phyloP scores from a whole-genome alignment of 2,329 filamentous ascomycete genomes.

The Cercospora beticola region DNA sequence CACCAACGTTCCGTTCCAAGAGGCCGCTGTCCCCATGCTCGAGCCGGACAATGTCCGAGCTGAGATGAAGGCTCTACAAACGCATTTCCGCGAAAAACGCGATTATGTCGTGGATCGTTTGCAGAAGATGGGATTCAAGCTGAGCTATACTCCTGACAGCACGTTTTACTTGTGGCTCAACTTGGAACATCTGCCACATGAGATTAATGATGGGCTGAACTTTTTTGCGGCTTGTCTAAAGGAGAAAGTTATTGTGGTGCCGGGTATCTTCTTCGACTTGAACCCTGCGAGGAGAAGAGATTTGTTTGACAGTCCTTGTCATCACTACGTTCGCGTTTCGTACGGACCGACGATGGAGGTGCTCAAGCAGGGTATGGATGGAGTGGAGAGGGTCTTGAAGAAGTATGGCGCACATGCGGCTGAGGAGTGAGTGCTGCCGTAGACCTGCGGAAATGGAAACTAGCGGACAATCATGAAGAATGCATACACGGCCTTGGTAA shows the following conservation, averaged over 20 bases:
- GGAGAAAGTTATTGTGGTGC: slow-evolving; percentile 95
- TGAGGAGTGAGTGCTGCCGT: background rate
- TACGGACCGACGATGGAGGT: slow-evolving; percentile 82
- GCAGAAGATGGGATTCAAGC: slow-evolving; percentile 79
- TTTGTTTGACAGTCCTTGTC: slow-evolving; percentile 90
- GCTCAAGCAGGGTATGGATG: slow-evolving; percentile 75
- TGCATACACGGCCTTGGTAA: background rate
- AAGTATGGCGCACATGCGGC: slow-evolving; percentile 50
- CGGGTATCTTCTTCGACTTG: slow-evolving; percentile 96
- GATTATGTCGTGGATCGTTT: slow-evolving; percentile 84
- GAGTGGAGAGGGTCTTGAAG: slow-evolving; percentile 77
- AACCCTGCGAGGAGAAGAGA: slow-evolving; percentile 88
- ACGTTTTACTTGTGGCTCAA: slow-evolving; percentile 92
- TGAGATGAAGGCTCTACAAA: slow-evolving; percentile 88
- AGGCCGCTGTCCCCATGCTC: slow-evolving; percentile 91
- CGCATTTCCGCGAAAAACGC: slow-evolving; percentile 87
- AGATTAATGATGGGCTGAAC: slow-evolving; percentile 88
- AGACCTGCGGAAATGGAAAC: background rate
- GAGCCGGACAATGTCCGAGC: slow-evolving; percentile 74
- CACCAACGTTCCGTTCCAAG: slow-evolving; percentile 92
- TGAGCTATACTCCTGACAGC: slow-evolving; percentile 76
- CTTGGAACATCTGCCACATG: slow-evolving; percentile 64
- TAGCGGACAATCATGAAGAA: background rate
- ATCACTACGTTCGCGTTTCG: slow-evolving; percentile 81
- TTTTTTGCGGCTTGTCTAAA: slow-evolving; percentile 93